These are phyloP conservation scores for Exophiala alcalophila DNA, from an alignment of 2,329 filamentous ascomycete species.

Conservation along the genomic window DNA sequence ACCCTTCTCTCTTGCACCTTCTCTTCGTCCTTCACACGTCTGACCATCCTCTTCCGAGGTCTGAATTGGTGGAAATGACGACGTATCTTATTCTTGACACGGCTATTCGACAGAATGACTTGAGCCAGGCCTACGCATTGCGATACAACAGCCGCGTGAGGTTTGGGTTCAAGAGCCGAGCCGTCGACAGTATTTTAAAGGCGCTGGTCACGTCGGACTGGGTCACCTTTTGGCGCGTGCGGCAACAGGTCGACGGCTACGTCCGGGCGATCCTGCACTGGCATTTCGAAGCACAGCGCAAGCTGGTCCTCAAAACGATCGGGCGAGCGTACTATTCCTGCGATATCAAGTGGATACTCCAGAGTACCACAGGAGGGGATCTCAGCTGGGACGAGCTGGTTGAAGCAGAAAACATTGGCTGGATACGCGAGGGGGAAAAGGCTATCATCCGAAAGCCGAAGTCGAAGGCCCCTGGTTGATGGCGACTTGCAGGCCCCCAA, in stretches of 20 bases:
- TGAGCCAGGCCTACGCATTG: constrained; percentile 69
- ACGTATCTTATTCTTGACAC: constrained; percentile 82
- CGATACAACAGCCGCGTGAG: constrained; percentile 47
- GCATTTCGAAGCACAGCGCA: constrained; percentile 69
- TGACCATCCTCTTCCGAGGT: constrained; percentile 62
- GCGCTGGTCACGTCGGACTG: constrained; percentile 81
- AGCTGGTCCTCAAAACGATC: constrained; percentile 80
- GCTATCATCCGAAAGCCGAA: constrained; percentile 69
- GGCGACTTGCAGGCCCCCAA: no score
- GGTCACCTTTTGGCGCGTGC: constrained; percentile 69
- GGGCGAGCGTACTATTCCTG: constrained; percentile 76
- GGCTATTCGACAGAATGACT: constrained; percentile 75
- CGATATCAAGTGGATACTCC: constrained; percentile 68
- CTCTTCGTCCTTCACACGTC: constrained; percentile 66
- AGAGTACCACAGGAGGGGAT: constrained; percentile 45
- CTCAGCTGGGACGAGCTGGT: constrained; percentile 68
- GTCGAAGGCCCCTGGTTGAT: constrained; percentile 17
- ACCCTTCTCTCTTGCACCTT: constrained; percentile 78
- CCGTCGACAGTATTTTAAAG: constrained; percentile 65
- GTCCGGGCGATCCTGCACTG: constrained; percentile 76
- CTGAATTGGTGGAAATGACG: constrained; percentile 75
- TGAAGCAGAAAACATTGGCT: constrained; percentile 71
- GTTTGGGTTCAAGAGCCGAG: constrained; percentile 63
- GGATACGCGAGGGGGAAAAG: constrained; percentile 70
- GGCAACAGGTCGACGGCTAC: constrained; percentile 73